phyloP scores from a whole-genome alignment of 306 rosid genomes.

The Fragaria ananassa region DNA sequence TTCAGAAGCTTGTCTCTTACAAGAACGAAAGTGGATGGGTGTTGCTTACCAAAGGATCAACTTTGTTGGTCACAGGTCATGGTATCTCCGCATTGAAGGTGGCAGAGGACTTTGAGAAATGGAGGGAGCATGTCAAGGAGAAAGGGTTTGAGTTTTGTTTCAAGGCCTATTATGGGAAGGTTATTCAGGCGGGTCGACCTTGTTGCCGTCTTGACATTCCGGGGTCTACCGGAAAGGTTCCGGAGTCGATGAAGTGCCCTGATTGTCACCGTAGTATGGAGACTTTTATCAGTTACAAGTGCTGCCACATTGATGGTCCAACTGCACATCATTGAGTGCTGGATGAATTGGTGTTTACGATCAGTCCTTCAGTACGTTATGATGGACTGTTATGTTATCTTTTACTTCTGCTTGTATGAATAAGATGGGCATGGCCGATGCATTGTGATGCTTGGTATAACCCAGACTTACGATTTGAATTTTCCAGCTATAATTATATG shows the following conservation, averaged over 20 bases:
- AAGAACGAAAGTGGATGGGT: constrained; percentile 59
- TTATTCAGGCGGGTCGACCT: not conserved
- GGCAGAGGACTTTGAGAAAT: constrained; percentile 34
- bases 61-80: constrained; percentile 33
- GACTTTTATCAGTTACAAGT: constrained; percentile 51
- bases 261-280: constrained; percentile 54
- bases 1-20: constrained; percentile 48
- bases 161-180: constrained; percentile 16
- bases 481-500: not conserved
- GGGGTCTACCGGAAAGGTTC: constrained; percentile 30
- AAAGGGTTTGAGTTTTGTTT: constrained; percentile 33
- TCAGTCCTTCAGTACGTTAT: not conserved
- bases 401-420: no score
- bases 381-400: not conserved
- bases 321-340: not conserved
- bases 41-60: constrained; percentile 34
- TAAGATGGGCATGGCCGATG: not conserved
- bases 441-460: not conserved
- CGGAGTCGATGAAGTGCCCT: constrained; percentile 40
- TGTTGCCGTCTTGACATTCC: constrained; percentile 42
- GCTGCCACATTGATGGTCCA: constrained; percentile 39
- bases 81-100: constrained; percentile 32
- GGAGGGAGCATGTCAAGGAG: constrained; percentile 31
- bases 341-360: not conserved
- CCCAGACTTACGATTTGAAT: not conserved